Conservation (phyloP, 768 basidiomycete species). For the Cystobasidium ongulense region DNA sequence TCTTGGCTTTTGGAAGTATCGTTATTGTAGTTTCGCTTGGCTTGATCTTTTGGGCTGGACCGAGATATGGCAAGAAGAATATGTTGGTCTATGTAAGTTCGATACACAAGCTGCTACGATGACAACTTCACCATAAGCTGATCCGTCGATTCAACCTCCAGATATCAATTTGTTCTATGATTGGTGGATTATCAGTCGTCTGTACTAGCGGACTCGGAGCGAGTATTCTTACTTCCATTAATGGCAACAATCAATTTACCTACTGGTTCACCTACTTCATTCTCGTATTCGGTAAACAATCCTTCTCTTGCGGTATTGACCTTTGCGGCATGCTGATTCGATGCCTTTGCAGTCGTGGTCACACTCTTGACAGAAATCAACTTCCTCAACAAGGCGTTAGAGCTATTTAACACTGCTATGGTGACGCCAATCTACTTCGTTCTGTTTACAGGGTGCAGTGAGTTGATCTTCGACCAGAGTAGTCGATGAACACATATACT, state of each 20-base stretch:
- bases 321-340: background rate
- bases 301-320: background rate
- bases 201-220: constrained; percentile 89
- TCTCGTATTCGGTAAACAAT: background rate
- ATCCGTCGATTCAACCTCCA: constrained; percentile 42
- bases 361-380: constrained; percentile 74
- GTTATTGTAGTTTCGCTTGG: constrained; percentile 58
- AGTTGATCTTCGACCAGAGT: background rate
- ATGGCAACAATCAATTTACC: constrained; percentile 61
- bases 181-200: constrained; percentile 88
- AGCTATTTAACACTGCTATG: constrained; percentile 68
- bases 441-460: background rate
- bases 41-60: constrained; percentile 76
- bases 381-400: constrained; percentile 90
- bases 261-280: constrained; percentile 62
- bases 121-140: too few species aligned
- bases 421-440: constrained; percentile 37
- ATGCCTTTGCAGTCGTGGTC: constrained; percentile 33
- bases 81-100: constrained; percentile 57
- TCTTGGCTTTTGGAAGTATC: constrained; percentile 53
- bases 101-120: too few species aligned
- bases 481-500: too few species aligned
- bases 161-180: constrained; percentile 88
- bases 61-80: constrained; percentile 70
- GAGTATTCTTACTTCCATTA: constrained; percentile 65